phyloP scores from a whole-genome alignment of 2,329 filamentous ascomycete species.

The Paramyrothecium roridum region DNA sequence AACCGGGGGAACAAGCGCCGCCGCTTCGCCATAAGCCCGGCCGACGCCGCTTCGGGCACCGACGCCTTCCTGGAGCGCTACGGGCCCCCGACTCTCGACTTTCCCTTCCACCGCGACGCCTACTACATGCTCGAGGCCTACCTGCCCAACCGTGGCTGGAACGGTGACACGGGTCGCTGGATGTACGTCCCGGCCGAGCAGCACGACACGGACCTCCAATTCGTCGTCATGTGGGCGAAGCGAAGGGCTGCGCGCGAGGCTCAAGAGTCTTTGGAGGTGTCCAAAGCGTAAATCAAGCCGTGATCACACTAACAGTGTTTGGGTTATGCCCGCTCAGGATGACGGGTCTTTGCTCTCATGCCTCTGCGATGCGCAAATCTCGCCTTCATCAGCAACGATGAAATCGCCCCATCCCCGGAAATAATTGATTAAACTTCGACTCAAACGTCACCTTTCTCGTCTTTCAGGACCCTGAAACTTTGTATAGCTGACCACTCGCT shows the following conservation, averaged over 20 bases:
- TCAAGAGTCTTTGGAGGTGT: neutral
- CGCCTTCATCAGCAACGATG: too few relatives aligned
- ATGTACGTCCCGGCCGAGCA: slow-evolving; percentile 1
- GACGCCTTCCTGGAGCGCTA: neutral
- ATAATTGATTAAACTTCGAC: too few relatives aligned
- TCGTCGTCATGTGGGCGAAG: neutral
- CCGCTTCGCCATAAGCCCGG: slow-evolving; percentile 1
- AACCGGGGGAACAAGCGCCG: neutral
- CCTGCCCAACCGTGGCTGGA: slow-evolving; percentile 1
- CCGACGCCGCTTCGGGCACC: slow-evolving; percentile 1
- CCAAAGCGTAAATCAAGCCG: too few relatives aligned
- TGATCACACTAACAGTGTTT: too few relatives aligned
- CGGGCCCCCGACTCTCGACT: neutral
- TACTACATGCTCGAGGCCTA: slow-evolving; percentile 2
- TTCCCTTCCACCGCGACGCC: slow-evolving; percentile 1
- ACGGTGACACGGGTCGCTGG: neutral
- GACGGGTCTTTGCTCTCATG: too few relatives aligned
- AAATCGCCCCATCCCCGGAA: too few relatives aligned
- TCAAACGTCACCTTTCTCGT: too few relatives aligned
- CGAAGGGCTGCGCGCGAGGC: neutral
- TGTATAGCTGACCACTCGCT: too few relatives aligned
- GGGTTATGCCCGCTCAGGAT: too few relatives aligned
- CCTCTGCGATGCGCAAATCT: too few relatives aligned
- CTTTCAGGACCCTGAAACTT: too few relatives aligned
- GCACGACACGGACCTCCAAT: slow-evolving; percentile 1